Base-by-base conservation (phyloP, 169 alveolate genomes). In the Plasmodium reichenowi region DNA sequence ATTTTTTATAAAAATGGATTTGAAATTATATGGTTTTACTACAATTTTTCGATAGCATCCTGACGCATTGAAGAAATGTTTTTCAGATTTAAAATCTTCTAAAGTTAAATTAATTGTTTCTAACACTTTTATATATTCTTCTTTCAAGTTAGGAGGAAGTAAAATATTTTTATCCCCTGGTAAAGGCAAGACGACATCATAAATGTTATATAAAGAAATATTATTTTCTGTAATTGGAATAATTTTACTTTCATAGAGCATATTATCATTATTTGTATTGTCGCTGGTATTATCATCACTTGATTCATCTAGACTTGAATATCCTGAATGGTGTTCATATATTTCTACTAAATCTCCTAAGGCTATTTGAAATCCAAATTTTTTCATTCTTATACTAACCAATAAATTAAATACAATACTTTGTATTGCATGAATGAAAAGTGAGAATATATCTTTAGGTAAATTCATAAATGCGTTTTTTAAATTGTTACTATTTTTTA, bases 401-500 rank as follows among this genome's bases (percentile, higher is more conserved):
- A 95, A 92, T 52, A 89, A 74, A 92, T 97, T 97, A 96, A 97
- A 97, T 54, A 97, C 89, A 70, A 96, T 95, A 78, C 98, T 96
- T 89, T 97, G 98, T 66, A 97, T 92, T n/a, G 99, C 96, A 92
- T 97, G 99, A 38, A 97, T 94, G 70, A 96, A 97, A 13, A 97
- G 92, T 32, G 96, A 91, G 59, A 96, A 93, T n/a, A 97, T 95
- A 66, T 96, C 93, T 71, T 95, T 91, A 12, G 98, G 96, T 47
- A 97, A 87, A 45, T 83, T 89, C 67, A 92, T 71, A 59, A 97
- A 93, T 32, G 97, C 96, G 58, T 96, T 93, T 71, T 93, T 93
- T 47, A 93, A 92, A 7, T 92, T 93, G 63, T 89, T 66, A 72
- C 85, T 89, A 13, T 88, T 71, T 64, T 80, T 88, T 70, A 94